A percentile compares a stretch with the other conserved stretches of the same genome.
Conservation (phyloP, 2,329 filamentous ascomycete genomes). For the Hirsutella rhossiliensis region DNA sequence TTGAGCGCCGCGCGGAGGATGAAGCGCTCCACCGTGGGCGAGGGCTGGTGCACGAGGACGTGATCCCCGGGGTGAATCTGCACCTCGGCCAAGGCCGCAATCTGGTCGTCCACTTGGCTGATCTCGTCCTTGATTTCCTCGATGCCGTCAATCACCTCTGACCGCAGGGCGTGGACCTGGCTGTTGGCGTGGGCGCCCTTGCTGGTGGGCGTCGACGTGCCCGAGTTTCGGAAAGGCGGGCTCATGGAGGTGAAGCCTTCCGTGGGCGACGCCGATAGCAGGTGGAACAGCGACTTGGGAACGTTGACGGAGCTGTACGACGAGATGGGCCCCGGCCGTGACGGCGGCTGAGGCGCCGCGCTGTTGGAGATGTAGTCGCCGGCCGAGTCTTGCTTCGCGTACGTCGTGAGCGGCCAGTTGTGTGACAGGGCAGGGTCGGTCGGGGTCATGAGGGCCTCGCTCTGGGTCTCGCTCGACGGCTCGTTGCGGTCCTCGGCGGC, state of each 20-base stretch:
- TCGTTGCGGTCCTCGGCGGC: constrained; percentile 69
- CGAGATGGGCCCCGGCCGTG: constrained; percentile 48
- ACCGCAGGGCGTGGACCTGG: constrained; percentile 59
- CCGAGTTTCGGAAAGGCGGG: constrained; percentile 36
- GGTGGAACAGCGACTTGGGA: constrained; percentile 73
- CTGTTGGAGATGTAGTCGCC: constrained; percentile 15
- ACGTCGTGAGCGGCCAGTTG: constrained; percentile 18
- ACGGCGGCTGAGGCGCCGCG: constrained; percentile 12
- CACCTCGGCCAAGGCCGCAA: constrained; percentile 76
- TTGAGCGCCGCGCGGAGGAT: constrained; percentile 78
- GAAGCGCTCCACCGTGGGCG: constrained; percentile 79
- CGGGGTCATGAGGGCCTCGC: constrained; percentile 28
- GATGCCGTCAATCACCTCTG: constrained; percentile 88
- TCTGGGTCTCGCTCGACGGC: constrained; percentile 44
- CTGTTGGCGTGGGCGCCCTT: constrained; percentile 25
- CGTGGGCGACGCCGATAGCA: constrained; percentile 60
- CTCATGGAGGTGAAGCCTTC: constrained; percentile 19
- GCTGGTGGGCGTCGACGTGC: constrained; percentile 35
- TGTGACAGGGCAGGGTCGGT: constrained; percentile 25
- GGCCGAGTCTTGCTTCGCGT: constrained; percentile 21
- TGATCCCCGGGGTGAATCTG: constrained; percentile 91
- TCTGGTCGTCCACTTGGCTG: constrained; percentile 83
- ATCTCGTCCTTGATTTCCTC: constrained; percentile 95
- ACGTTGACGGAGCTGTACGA: constrained; percentile 53
- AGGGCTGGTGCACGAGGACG: constrained; percentile 80